Evolutionary conservation across 495 filamentous ascomycete species (phyloP).

Genomic region (Penicillium antarcticum): DNA sequence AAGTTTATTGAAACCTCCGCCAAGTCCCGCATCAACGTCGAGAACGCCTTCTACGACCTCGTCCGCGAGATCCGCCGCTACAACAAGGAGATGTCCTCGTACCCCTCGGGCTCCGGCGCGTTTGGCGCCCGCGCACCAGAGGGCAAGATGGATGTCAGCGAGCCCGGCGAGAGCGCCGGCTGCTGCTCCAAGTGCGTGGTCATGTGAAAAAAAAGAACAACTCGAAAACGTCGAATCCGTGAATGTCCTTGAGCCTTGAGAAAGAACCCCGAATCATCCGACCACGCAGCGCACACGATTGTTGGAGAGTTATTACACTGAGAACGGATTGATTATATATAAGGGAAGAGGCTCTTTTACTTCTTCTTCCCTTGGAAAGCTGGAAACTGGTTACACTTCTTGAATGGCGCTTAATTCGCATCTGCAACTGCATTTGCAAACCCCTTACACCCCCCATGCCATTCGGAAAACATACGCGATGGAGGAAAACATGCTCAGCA

Average conservation of each 20-base stretch:
- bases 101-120: constrained; percentile 63
- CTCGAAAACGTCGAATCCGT: constrained; percentile 3
- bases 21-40: constrained; percentile 96
- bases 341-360: background rate
- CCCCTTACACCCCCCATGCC: background rate
- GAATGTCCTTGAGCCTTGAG: background rate
- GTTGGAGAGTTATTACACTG: background rate
- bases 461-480: constrained; percentile 17
- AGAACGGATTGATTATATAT: background rate
- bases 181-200: constrained; percentile 87
- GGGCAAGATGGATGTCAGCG: constrained; percentile 73
- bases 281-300: background rate
- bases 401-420: constrained; percentile 8
- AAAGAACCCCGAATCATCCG: background rate
- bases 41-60: constrained; percentile 96
- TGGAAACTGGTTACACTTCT: constrained; percentile 7
- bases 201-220: constrained; percentile 63
- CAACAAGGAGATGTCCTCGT: constrained; percentile 93
- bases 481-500: constrained; percentile 8
- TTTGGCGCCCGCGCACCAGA: constrained; percentile 60
- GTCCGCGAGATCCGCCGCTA: constrained; percentile 96
- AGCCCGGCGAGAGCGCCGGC: constrained; percentile 64
- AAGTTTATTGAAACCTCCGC: constrained; percentile 99
- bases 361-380: background rate
- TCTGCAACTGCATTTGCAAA: too few species aligned